phyloP scores from a whole-genome alignment of 768 basidiomycete species.

The Clitopilus hobsonii region DNA sequence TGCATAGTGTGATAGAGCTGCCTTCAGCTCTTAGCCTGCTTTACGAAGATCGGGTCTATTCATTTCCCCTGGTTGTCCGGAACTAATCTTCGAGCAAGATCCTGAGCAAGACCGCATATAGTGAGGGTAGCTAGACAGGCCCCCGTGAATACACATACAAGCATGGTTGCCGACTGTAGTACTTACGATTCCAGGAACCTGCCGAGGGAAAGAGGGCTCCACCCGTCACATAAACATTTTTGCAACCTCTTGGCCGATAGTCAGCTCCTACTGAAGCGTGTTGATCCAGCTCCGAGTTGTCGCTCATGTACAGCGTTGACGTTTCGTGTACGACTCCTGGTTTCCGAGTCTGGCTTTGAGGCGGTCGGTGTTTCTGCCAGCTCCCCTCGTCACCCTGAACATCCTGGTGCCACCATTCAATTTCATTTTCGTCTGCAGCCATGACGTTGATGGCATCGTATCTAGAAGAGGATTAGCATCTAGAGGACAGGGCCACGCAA shows the following conservation, averaged over 20 bases:
- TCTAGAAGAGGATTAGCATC: too few relatives aligned
- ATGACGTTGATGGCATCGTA: too few relatives aligned
- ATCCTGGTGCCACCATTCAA: too few relatives aligned
- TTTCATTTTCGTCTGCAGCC: too few relatives aligned
- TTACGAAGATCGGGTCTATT: too few relatives aligned
- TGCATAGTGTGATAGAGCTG: too few relatives aligned
- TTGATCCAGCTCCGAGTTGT: neutral
- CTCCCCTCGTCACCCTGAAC: too few relatives aligned
- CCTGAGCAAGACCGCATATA: neutral
- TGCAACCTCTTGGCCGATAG: neutral
- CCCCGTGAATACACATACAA: neutral
- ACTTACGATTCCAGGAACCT: neutral
- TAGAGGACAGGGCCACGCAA: too few relatives aligned
- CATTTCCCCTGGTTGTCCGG: too few relatives aligned
- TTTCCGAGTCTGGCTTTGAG: neutral
- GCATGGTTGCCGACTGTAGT: neutral
- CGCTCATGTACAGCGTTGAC: neutral
- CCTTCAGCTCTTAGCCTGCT: too few relatives aligned
- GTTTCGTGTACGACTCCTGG: neutral
- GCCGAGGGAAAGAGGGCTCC: slow-evolving; percentile 10
- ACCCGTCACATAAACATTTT: slow-evolving; percentile 10
- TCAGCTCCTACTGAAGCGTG: neutral
- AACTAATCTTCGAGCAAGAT: too few relatives aligned
- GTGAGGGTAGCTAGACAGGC: neutral
- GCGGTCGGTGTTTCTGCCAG: neutral